Conservation (phyloP, 179 eudicot genomes). For the Beta corolliflora region DNA sequence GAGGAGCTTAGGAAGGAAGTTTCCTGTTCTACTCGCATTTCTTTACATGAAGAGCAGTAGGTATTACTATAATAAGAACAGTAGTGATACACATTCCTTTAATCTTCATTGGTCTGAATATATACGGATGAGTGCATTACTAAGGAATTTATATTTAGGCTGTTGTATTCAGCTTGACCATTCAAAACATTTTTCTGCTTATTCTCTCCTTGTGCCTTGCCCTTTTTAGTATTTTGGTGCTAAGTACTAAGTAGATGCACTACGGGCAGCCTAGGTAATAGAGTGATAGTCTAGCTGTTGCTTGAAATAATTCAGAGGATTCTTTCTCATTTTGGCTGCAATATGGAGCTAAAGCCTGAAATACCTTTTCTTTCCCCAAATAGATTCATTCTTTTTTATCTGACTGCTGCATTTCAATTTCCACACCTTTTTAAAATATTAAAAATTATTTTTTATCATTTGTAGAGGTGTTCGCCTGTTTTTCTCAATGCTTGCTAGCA, state of each 20-base stretch:
- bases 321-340: neutral
- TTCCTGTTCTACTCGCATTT: too few relatives aligned
- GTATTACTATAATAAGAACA: neutral
- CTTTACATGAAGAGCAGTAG: too few relatives aligned
- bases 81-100: neutral
- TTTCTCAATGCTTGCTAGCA: neutral
- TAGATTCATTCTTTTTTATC: neutral
- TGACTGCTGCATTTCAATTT: too few relatives aligned
- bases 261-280: neutral
- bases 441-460: neutral
- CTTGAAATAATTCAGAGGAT: neutral
- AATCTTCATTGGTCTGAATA: neutral
- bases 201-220: neutral
- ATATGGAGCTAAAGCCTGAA: neutral
- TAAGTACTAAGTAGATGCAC: conserved; percentile 30
- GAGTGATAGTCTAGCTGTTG: neutral
- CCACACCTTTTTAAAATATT: neutral
- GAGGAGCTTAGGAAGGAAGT: neutral
- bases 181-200: neutral
- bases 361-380: neutral
- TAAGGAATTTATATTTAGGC: neutral
- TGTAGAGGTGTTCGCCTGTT: neutral
- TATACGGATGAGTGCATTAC: neutral
- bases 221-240: neutral
- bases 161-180: neutral